Base-by-base conservation (phyloP, 2,329 filamentous ascomycete species). In the Fusarium mexicanum region DNA sequence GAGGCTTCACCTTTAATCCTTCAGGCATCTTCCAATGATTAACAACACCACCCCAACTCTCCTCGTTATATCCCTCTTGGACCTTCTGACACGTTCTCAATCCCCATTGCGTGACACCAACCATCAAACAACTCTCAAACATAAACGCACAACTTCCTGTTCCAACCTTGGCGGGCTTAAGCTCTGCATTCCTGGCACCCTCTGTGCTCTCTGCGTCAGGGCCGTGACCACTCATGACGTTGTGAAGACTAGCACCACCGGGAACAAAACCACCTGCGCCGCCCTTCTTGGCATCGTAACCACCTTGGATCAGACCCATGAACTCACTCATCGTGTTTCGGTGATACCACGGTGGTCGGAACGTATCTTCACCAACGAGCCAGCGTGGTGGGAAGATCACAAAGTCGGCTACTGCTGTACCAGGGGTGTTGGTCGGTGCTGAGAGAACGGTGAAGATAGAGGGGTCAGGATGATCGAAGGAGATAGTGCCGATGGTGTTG, bases 381-480 rank as follows among this genome's bases (percentile, higher is more conserved):
- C 91, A 94, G 58, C 91, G 87, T 4, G 92, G 91, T 16, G 91
- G 91, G 83, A 94, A 93, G 80, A 93, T 90, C 77, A 93, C 90
- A 75, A 94, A 93, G 83, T 94, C 92, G 12, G 90, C 91, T 6
- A 92, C 83, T 18, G 92, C 90, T 0, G 91, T 92, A 11, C 91
- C 90, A 0, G 89, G 86, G 0, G 86, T 87, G 9, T 86, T 82
- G n/a, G 89, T 90, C 33, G 87, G 90, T 5, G 90, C 91, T 3
- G 91, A 90, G 31, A 93, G 85, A 9, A 94, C 91, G 2, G 90
- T 94, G 83, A 92, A 95, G 80, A 95, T 94, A 71, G 88, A 91
- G 1, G 93, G 93, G 79, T 95, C 93, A 2, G 92, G 92, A 79
- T 95, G 93, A 80, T 95, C 93, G 78, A 90, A 94, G 13, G 90